Base-by-base conservation (phyloP, 768 basidiomycete genomes). In the Auriculariales sp. region DNA sequence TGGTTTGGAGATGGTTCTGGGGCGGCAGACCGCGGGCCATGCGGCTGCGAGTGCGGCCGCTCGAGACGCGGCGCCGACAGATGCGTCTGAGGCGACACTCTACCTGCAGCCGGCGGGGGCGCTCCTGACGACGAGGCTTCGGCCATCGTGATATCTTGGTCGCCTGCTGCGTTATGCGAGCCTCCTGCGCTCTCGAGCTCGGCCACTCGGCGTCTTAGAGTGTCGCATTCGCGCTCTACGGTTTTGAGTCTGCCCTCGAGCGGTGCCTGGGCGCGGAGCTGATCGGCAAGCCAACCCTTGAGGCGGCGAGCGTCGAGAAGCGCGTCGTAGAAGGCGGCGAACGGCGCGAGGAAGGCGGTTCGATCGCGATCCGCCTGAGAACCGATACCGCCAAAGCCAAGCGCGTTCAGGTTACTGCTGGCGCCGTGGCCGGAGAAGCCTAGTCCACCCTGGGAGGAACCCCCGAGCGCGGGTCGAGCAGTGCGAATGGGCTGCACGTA, bases 281-380 rank as follows among this genome's bases (percentile, higher is more conserved):
- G 86, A 39, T 84, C 82, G 22, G 71, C 68, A 5, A 91, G 70
- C 81, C 86, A 87, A 31, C 61, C 58, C 65, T 89, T 88, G 51
- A 91, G 74, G 58, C 85, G 77, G 58, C 77, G 80, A 14, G 83
- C 79, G 61, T 89, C 89, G 49, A 79, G 74, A 28, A 92, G 74
- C 3, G 86, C 81, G 52, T 91, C 87, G 60, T 89, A 92, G 63
- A 92, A 91, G 47, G 73, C 63, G 58, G 83, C 84, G 55, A 91
- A 92, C 2, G 85, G 87, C 0, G 81, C 78, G 45, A 92, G 66
- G 62, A 92, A 92, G 17, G 85, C 80, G 1, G 75, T 68, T 52
- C 56, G 50, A 55, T 56, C 9, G 42, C 48, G 28, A 35, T 46
- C 36, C 50, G 46, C 61, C 57, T 4, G 71, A 19, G 19, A n/a